These are phyloP conservation scores for Clonostachys rhizophaga DNA, from an alignment of 2,329 filamentous ascomycete genomes.

Conservation along the genomic window DNA sequence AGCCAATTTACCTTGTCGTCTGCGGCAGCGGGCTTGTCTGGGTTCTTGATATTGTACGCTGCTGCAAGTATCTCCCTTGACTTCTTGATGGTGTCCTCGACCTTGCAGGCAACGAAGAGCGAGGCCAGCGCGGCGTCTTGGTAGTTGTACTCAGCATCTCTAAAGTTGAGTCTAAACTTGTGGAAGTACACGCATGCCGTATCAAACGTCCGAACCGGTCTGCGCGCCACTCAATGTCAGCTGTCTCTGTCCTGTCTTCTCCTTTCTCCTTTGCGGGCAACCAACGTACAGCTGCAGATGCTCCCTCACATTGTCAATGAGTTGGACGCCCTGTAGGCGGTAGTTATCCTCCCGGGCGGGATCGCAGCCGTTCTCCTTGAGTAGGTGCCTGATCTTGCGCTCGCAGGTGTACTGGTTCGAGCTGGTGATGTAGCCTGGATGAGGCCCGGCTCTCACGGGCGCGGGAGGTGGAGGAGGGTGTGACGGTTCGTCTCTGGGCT, in stretches of 20 bases:
- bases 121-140: conserved; percentile 84
- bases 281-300: conserved; percentile 59
- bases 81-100: conserved; percentile 97
- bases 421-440: conserved; percentile 42
- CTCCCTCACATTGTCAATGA: conserved; percentile 82
- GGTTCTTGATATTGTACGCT: conserved; percentile 77
- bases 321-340: conserved; percentile 79
- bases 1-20: conserved; percentile 70
- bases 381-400: conserved; percentile 31
- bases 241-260: conserved; percentile 20
- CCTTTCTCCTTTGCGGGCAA: too few relatives aligned
- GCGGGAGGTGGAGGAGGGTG: not conserved
- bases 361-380: conserved; percentile 65
- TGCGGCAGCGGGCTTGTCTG: conserved; percentile 62
- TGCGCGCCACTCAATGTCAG: conserved; percentile 17
- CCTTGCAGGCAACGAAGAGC: conserved; percentile 91
- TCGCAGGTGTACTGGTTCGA: conserved; percentile 65
- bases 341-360: conserved; percentile 75
- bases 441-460: conserved; percentile 26
- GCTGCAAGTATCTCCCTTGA: conserved; percentile 89
- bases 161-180: conserved; percentile 82
- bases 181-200: conserved; percentile 92
- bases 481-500: not conserved
- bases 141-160: conserved; percentile 81
- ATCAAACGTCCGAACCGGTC: conserved; percentile 82